These are phyloP conservation scores for Penicillium sp. DNA, from an alignment of 2,329 filamentous ascomycete genomes.

Conservation along the genomic window DNA sequence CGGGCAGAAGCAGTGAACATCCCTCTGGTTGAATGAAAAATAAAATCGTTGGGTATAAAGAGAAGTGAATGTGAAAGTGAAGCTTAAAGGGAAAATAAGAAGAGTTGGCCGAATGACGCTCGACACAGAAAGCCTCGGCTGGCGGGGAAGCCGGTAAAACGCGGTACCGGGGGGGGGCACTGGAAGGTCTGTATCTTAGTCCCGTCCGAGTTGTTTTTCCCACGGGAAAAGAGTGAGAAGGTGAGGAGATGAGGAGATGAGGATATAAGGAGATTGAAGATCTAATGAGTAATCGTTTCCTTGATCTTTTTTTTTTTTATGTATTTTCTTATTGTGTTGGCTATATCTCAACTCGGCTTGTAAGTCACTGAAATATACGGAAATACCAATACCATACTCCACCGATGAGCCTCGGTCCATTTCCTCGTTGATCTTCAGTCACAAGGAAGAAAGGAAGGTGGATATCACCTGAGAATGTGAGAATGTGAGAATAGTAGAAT, in stretches of 20 bases:
- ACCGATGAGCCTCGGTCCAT: conserved; percentile 9
- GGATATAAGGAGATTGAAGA: neutral
- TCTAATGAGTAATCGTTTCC: neutral
- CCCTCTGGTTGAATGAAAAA: conserved; percentile 27
- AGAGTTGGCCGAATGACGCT: neutral
- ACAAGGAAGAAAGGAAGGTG: neutral
- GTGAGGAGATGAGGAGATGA: neutral
- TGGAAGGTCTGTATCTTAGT: neutral
- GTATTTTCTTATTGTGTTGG: neutral
- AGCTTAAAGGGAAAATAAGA: conserved; percentile 17
- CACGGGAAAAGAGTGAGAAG: conserved; percentile 8
- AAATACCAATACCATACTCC: conserved; percentile 1
- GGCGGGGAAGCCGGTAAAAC: conserved; percentile 16
- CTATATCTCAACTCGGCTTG: neutral
- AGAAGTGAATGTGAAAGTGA: conserved; percentile 15
- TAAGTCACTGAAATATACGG: neutral
- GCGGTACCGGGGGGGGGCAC: conserved; percentile 2
- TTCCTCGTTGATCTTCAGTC: conserved; percentile 1
- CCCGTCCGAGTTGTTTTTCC: conserved; percentile 9
- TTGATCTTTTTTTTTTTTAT: neutral
- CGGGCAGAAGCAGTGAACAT: conserved; percentile 48
- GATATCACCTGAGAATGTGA: neutral
- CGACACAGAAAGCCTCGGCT: conserved; percentile 24
- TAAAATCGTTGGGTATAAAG: conserved; percentile 5
- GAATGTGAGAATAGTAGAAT: neutral